Evolutionary conservation across 2,329 filamentous ascomycete species (phyloP).

Genomic region (Trichoderma guizhouense): DNA sequence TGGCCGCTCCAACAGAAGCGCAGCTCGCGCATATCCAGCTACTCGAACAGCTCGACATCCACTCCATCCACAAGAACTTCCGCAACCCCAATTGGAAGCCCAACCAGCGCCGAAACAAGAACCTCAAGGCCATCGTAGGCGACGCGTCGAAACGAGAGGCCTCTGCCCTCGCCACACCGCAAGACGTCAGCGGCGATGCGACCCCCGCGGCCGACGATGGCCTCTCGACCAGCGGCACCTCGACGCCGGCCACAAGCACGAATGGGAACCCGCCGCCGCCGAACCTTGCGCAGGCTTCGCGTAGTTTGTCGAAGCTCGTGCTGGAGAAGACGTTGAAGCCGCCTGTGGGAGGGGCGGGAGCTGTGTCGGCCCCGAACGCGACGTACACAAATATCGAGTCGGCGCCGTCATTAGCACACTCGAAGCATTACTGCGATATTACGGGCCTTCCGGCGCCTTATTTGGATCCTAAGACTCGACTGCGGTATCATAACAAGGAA

Average conservation of each 20-base stretch:
- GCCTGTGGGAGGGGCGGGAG: constrained; percentile 22
- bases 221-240: constrained; percentile 55
- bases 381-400: constrained; percentile 98
- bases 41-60: constrained; percentile 88
- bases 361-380: constrained; percentile 58
- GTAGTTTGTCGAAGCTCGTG: constrained; percentile 81
- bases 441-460: constrained; percentile 91
- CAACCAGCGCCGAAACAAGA: constrained; percentile 95
- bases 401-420: constrained; percentile 79
- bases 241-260: constrained; percentile 49
- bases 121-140: constrained; percentile 91
- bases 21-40: constrained; percentile 80
- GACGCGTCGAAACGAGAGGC: constrained; percentile 86
- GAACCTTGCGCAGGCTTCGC: constrained; percentile 86
- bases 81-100: constrained; percentile 89
- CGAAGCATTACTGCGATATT: constrained; percentile 91
- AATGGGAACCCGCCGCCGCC: constrained; percentile 47
- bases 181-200: constrained; percentile 70
- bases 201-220: constrained; percentile 58
- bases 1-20: constrained; percentile 65
- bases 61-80: constrained; percentile 81
- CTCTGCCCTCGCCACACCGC: constrained; percentile 76
- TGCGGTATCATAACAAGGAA: constrained; percentile 91
- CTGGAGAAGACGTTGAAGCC: constrained; percentile 71
- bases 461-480: constrained; percentile 87